phyloP scores from a whole-genome alignment of 1,139 yeast species.

The Protomyces lactucae-debilis region DNA sequence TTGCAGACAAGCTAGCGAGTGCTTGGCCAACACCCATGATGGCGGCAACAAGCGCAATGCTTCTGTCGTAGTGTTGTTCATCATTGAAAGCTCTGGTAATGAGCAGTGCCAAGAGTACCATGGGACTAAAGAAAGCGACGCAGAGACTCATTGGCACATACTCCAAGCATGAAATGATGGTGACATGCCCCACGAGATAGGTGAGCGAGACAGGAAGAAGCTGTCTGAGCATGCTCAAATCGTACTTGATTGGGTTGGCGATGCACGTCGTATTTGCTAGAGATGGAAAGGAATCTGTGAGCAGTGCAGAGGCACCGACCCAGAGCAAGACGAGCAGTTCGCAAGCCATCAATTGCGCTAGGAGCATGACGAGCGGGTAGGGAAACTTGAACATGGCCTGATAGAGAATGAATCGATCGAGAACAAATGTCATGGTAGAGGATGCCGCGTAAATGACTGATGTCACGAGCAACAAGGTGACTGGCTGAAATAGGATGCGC shows the following conservation, averaged over 20 bases:
- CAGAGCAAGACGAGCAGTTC: slow-evolving; percentile 5
- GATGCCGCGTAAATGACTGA: background rate
- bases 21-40: slow-evolving; percentile 12
- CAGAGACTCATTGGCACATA: slow-evolving; percentile 12
- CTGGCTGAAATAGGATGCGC: background rate
- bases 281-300: background rate
- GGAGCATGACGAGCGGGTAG: slow-evolving; percentile 6
- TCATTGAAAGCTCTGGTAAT: slow-evolving; percentile 9
- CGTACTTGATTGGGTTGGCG: background rate
- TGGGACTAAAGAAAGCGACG: slow-evolving; percentile 8
- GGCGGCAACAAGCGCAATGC: slow-evolving; percentile 2
- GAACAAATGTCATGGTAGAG: slow-evolving; percentile 1
- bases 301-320: background rate
- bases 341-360: slow-evolving; percentile 4
- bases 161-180: slow-evolving; percentile 15
- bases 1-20: background rate
- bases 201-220: slow-evolving; percentile 6
- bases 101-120: slow-evolving; percentile 4
- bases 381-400: slow-evolving; percentile 25
- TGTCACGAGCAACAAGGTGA: background rate
- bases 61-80: slow-evolving; percentile 3
- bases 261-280: background rate
- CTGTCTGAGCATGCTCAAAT: background rate
- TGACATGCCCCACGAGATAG: slow-evolving; percentile 3
- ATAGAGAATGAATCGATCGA: slow-evolving; percentile 22